These are phyloP conservation scores for Paecilomyces formosus DNA, from an alignment of 2,329 filamentous ascomycete species.

Conservation along the genomic window DNA sequence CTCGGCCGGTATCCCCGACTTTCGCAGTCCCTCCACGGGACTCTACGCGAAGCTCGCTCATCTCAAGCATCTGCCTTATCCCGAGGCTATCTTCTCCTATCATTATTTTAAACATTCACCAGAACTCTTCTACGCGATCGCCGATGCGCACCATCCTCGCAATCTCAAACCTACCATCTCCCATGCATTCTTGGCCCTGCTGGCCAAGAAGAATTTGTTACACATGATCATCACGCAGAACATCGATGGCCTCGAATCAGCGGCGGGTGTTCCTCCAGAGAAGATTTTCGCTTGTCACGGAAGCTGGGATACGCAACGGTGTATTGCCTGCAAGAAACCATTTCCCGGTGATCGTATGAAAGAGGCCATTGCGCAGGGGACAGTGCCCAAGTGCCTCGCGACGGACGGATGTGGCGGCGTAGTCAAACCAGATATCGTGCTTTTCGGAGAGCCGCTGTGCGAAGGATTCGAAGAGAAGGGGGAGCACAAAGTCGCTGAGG, in stretches of 20 bases:
- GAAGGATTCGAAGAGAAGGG: slow-evolving; percentile 49
- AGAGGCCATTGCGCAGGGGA: slow-evolving; percentile 54
- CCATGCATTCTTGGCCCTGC: slow-evolving; percentile 71
- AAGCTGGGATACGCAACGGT: slow-evolving; percentile 75
- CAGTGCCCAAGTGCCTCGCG: slow-evolving; percentile 58
- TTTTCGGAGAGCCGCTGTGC: slow-evolving; percentile 67
- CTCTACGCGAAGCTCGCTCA: slow-evolving; percentile 76
- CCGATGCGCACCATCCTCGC: slow-evolving; percentile 79
- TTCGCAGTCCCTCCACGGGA: slow-evolving; percentile 75
- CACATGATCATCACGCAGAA: slow-evolving; percentile 84
- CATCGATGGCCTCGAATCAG: slow-evolving; percentile 81
- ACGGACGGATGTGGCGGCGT: slow-evolving; percentile 55
- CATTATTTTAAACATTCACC: slow-evolving; percentile 71
- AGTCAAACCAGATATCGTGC: slow-evolving; percentile 81
- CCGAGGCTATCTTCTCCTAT: slow-evolving; percentile 83
- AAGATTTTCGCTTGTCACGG: slow-evolving; percentile 80
- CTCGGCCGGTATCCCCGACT: slow-evolving; percentile 67
- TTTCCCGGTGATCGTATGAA: slow-evolving; percentile 66
- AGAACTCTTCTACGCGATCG: slow-evolving; percentile 75
- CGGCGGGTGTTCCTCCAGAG: slow-evolving; percentile 65
- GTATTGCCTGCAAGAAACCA: slow-evolving; percentile 64
- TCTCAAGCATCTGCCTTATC: slow-evolving; percentile 68
- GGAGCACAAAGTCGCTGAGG: slow-evolving; percentile 41
- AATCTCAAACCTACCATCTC: slow-evolving; percentile 73
- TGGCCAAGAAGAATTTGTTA: slow-evolving; percentile 66